Conservation (phyloP, 2,329 filamentous ascomycete species). For the Aspergillus candidus region DNA sequence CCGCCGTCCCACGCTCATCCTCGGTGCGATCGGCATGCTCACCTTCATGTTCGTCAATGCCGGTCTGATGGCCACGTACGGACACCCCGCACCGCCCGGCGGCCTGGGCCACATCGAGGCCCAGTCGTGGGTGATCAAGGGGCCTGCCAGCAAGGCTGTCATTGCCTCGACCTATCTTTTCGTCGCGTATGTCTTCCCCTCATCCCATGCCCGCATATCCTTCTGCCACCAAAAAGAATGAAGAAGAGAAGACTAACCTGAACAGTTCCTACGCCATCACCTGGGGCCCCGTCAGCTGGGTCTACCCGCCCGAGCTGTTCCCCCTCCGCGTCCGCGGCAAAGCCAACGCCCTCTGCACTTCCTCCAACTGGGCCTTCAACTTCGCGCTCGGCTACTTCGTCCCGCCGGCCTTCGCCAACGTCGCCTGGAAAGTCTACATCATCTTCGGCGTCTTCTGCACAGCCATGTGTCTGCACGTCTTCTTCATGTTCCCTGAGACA, state of each 20-base stretch:
- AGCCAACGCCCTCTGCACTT: slow-evolving; percentile 56
- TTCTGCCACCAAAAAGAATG: too few relatives aligned
- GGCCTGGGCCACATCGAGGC: slow-evolving; percentile 29
- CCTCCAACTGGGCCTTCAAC: slow-evolving; percentile 59
- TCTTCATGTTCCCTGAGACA: slow-evolving; percentile 62
- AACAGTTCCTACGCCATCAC: slow-evolving; percentile 57
- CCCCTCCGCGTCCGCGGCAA: slow-evolving; percentile 58
- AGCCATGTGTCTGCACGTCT: slow-evolving; percentile 60
- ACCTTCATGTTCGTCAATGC: slow-evolving; percentile 39
- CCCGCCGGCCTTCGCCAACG: slow-evolving; percentile 52
- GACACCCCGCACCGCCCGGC: slow-evolving; percentile 37
- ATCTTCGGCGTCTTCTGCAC: slow-evolving; percentile 69
- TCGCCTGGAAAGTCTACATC: slow-evolving; percentile 60
- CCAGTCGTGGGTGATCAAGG: slow-evolving; percentile 34
- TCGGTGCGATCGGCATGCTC: slow-evolving; percentile 60
- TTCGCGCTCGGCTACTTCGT: slow-evolving; percentile 52
- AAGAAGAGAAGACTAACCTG: too few relatives aligned
- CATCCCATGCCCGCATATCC: too few relatives aligned
- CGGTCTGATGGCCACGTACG: slow-evolving; percentile 36
- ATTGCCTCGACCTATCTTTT: slow-evolving; percentile 69
- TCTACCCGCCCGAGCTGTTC: slow-evolving; percentile 58
- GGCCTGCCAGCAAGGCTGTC: slow-evolving; percentile 55
- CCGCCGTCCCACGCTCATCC: slow-evolving; percentile 59
- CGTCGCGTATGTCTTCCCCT: slow-evolving; percentile 44
- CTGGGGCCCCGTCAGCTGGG: slow-evolving; percentile 56